Evolutionary conservation across 139 green algal species (phyloP).

Genomic region (Chara braunii): DNA sequence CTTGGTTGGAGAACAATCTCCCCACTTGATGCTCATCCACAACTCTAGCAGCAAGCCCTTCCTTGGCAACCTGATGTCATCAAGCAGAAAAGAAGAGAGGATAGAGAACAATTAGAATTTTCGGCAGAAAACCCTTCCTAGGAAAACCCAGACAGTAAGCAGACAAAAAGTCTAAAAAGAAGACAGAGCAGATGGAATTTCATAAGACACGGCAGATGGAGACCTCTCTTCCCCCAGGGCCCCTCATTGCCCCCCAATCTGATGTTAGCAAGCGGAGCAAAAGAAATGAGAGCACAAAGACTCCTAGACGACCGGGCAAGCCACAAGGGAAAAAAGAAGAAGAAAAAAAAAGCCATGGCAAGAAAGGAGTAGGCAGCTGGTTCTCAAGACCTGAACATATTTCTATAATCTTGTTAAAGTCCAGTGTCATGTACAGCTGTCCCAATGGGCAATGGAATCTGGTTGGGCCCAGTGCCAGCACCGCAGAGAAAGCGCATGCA

Average conservation of each 20-base stretch:
- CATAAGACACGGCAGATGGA: neutral
- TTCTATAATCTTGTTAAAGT: too few species aligned
- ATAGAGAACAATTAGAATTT: neutral
- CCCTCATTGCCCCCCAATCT: neutral
- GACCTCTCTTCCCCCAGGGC: neutral
- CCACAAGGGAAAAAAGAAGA: too few species aligned
- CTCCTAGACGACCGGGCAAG: too few species aligned
- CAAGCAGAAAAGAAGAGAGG: neutral
- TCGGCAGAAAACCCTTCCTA: neutral
- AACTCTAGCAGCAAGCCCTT: constrained; percentile 16
- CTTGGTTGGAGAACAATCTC: constrained; percentile 4
- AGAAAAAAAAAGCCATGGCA: too few species aligned
- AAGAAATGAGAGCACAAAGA: too few species aligned
- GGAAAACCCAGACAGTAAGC: neutral
- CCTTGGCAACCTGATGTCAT: constrained; percentile 23
- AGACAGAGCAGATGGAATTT: neutral
- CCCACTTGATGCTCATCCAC: constrained; percentile 30
- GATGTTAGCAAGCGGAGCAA: neutral
- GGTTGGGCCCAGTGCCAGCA: too few species aligned
- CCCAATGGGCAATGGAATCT: too few species aligned
- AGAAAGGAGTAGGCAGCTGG: too few species aligned
- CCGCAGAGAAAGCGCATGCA: too few species aligned
- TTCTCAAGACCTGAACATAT: too few species aligned
- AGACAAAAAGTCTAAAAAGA: neutral
- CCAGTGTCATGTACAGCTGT: too few species aligned